A percentile compares a stretch with the other conserved stretches of the same genome.
Evolutionary conservation across 495 filamentous ascomycete species (phyloP).

Genomic region (Trichocladium antarcticum): DNA sequence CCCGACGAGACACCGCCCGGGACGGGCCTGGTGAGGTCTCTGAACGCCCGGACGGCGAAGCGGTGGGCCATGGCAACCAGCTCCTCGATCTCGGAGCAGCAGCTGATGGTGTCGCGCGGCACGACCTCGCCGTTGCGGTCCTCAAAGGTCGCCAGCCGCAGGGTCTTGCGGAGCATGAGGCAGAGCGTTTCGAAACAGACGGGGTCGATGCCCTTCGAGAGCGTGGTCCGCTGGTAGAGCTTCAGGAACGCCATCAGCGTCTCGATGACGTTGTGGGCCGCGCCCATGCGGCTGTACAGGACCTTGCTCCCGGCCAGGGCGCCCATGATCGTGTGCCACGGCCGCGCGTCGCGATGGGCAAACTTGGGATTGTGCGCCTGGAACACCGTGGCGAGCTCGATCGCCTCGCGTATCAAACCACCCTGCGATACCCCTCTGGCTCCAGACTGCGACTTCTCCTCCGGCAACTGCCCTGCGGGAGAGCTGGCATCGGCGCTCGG

Average conservation of each 20-base stretch:
- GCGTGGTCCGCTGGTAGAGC: conserved; percentile 6
- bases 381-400: conserved; percentile 11
- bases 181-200: conserved; percentile 16
- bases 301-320: conserved; percentile 15
- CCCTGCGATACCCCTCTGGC: neutral
- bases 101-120: neutral
- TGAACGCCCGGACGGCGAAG: neutral
- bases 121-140: neutral
- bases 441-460: neutral
- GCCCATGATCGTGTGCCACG: conserved; percentile 22
- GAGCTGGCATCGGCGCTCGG: neutral
- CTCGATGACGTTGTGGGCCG: conserved; percentile 2
- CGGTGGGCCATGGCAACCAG: conserved; percentile 1
- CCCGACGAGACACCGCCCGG: neutral
- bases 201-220: conserved; percentile 9
- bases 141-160: conserved; percentile 8
- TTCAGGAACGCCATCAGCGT: conserved; percentile 17
- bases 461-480: neutral
- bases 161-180: conserved; percentile 14
- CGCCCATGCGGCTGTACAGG: conserved; percentile 3
- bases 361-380: conserved; percentile 4
- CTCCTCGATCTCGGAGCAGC: neutral
- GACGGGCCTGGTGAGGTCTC: neutral
- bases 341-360: conserved; percentile 6
- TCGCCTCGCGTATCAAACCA: conserved; percentile 13